Percentiles rank a stretch among this genome's conserved stretches.
phyloP scores from a whole-genome alignment of 2,329 filamentous ascomycete genomes.

The Neofusicoccum ribis region DNA sequence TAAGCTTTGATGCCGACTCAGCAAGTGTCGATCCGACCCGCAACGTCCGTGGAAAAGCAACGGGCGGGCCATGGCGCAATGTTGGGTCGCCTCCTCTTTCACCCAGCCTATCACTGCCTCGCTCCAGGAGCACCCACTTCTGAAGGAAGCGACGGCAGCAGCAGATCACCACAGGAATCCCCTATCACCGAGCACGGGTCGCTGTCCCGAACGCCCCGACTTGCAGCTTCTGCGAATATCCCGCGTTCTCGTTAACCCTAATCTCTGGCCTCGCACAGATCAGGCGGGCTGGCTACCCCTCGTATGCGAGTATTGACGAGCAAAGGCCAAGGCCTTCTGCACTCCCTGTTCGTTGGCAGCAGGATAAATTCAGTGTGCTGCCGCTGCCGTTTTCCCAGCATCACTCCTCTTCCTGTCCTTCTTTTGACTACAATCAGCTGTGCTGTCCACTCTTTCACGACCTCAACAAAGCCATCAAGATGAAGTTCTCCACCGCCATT shows the following conservation, averaged over 20 bases:
- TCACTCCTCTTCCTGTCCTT: not conserved
- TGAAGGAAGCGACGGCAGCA: not conserved
- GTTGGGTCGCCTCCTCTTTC: not conserved
- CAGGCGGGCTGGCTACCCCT: not conserved
- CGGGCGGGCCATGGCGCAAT: not conserved
- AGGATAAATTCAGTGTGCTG: not conserved
- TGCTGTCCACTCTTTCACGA: not conserved
- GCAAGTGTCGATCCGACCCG: not conserved
- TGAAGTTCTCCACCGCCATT: constrained; percentile 11
- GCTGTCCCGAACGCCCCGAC: not conserved
- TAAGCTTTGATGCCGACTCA: constrained; percentile 8
- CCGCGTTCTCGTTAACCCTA: constrained; percentile 2
- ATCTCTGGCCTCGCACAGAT: constrained; percentile 1
- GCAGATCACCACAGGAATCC: not conserved
- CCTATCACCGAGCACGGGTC: not conserved
- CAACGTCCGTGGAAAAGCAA: not conserved
- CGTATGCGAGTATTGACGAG: not conserved
- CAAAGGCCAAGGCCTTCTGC: not conserved
- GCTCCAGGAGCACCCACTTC: not conserved
- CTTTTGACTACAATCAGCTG: constrained; percentile 1
- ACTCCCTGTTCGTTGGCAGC: not conserved
- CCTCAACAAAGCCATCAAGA: not conserved
- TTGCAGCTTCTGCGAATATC: not conserved
- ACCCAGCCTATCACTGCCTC: not conserved
- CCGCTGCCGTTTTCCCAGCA: not conserved